phyloP scores from a whole-genome alignment of 2,329 filamentous ascomycete species.

The Chrysoporthe deuterocubensis region DNA sequence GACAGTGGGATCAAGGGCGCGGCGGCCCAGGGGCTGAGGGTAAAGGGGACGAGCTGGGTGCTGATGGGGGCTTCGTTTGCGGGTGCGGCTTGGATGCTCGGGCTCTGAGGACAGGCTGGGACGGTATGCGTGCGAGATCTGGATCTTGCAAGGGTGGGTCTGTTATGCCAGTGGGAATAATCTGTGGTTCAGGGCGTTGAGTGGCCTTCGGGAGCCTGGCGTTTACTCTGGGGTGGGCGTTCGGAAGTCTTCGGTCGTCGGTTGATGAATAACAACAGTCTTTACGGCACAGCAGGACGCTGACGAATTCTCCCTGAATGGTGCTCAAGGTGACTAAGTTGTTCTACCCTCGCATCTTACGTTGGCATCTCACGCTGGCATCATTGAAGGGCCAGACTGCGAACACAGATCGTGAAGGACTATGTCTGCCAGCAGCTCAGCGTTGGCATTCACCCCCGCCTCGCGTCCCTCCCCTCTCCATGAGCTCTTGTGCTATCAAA shows the following conservation, averaged over 20 bases:
- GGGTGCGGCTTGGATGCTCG: conserved; percentile 9
- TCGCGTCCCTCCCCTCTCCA: not conserved
- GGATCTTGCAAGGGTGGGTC: not conserved
- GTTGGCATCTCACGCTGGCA: not conserved
- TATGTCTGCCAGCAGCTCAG: not conserved
- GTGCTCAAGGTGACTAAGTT: not conserved
- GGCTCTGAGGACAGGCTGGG: conserved; percentile 1
- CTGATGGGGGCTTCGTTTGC: conserved; percentile 3
- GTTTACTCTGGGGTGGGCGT: not conserved
- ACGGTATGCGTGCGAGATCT: not conserved
- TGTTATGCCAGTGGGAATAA: not conserved
- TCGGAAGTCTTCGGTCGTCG: not conserved
- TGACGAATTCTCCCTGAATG: not conserved
- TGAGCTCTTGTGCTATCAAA: not conserved
- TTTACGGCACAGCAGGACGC: not conserved
- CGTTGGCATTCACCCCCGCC: not conserved
- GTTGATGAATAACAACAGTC: not conserved
- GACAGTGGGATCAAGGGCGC: conserved; percentile 24
- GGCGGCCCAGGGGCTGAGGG: not conserved
- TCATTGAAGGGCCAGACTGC: not conserved
- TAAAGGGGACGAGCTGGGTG: conserved; percentile 4
- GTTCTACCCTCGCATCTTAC: not conserved
- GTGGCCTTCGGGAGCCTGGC: not conserved
- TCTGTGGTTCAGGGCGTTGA: not conserved
- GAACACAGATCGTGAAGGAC: not conserved